Percentiles rank a stretch among this genome's conserved stretches.
Conservation (phyloP, 768 basidiomycete genomes). For the Termitomyces sp. region DNA sequence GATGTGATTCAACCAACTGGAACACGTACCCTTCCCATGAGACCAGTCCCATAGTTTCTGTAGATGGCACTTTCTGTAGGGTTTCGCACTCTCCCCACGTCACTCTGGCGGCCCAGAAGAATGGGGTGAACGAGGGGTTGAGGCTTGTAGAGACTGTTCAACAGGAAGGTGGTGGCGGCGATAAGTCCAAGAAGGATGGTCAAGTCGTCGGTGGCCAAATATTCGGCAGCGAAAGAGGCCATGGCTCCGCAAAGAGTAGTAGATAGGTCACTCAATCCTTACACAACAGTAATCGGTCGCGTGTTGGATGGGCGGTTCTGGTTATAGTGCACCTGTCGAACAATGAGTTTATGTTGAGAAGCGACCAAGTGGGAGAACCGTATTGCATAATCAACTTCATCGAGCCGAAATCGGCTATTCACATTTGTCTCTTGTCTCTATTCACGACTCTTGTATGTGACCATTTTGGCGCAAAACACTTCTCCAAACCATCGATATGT, state of each 20-base stretch:
- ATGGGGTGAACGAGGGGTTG: constrained; percentile 92
- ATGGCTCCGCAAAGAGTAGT: neutral
- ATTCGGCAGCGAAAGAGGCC: constrained; percentile 39
- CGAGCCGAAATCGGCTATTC: neutral
- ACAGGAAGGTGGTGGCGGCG: constrained; percentile 67
- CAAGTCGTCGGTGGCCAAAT: constrained; percentile 71
- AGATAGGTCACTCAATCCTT: neutral
- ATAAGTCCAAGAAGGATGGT: constrained; percentile 74
- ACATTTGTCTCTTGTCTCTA: neutral
- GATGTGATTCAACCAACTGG: constrained; percentile 3
- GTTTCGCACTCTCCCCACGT: constrained; percentile 77
- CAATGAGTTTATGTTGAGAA: neutral
- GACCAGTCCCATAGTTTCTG: constrained; percentile 83
- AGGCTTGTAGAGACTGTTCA: constrained; percentile 74
- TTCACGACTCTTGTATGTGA: neutral
- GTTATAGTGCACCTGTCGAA: neutral
- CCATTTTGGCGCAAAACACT: neutral
- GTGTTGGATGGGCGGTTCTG: neutral
- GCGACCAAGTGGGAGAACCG: neutral
- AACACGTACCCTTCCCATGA: constrained; percentile 68
- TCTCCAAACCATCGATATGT: neutral
- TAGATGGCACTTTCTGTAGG: constrained; percentile 83
- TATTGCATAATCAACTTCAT: constrained; percentile 12
- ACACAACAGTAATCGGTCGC: neutral
- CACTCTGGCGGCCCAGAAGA: constrained; percentile 86